These are phyloP conservation scores for Moricandia moricandioides DNA, from an alignment of 345 rosid genomes.

Conservation along the genomic window DNA sequence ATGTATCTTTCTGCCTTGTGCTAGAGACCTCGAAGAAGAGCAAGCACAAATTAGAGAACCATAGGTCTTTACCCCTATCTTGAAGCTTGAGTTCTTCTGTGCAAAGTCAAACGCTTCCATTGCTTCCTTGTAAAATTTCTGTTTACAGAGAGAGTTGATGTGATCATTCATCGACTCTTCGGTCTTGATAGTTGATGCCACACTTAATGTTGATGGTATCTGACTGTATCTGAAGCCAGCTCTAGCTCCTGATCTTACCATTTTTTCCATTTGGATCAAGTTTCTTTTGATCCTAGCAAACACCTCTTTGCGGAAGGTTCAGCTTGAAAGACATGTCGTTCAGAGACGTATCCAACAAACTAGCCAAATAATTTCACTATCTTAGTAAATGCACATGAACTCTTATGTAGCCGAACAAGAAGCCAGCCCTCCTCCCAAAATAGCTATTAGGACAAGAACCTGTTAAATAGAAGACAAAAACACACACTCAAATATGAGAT, in stretches of 20 bases:
- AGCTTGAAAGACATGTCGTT: neutral
- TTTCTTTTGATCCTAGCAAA: neutral
- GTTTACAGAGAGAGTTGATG: slow-evolving; percentile 45
- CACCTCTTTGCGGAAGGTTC: slow-evolving; percentile 4
- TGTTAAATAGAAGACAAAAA: neutral
- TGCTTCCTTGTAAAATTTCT: slow-evolving; percentile 44
- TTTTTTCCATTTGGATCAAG: slow-evolving; percentile 13
- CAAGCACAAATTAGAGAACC: slow-evolving; percentile 47
- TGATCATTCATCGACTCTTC: slow-evolving; percentile 45
- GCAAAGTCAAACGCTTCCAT: slow-evolving; percentile 46
- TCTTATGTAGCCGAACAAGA: neutral
- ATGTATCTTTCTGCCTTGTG: slow-evolving; percentile 57
- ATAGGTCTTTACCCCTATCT: slow-evolving; percentile 39
- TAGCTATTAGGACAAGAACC: neutral
- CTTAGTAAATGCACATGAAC: neutral
- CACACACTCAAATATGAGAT: slow-evolving; percentile 3
- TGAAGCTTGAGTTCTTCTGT: slow-evolving; percentile 31
- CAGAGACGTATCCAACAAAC: neutral
- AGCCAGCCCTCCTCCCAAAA: neutral
- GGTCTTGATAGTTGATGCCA: slow-evolving; percentile 22
- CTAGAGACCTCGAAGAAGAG: slow-evolving; percentile 44
- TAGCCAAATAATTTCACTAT: neutral
- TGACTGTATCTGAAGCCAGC: slow-evolving; percentile 18
- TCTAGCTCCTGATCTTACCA: slow-evolving; percentile 20
- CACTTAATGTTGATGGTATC: neutral